A percentile compares a stretch with the other conserved stretches of the same genome.
These are phyloP conservation scores for Limnomonas spitsbergensis DNA, from an alignment of 139 green algal species.

Conservation along the genomic window DNA sequence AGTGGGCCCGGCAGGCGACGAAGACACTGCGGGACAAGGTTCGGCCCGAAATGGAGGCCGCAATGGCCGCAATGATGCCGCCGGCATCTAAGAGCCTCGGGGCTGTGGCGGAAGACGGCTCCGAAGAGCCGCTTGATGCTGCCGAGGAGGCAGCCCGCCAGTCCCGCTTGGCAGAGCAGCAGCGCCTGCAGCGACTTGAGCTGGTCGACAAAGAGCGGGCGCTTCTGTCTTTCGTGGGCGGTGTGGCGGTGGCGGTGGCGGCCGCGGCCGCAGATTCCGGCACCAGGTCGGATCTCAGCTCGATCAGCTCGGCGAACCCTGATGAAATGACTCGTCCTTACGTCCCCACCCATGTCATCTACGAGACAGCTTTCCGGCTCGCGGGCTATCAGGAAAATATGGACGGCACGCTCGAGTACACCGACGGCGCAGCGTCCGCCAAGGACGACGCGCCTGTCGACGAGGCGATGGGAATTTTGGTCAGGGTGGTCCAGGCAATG, in stretches of 20 bases:
- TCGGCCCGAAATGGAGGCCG: background rate
- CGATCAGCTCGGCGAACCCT: background rate
- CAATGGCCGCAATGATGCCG: background rate
- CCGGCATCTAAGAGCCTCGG: background rate
- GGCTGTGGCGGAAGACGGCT: background rate
- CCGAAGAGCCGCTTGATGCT: background rate
- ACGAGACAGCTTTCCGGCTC: background rate
- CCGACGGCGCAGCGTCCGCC: background rate
- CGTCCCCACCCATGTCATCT: background rate
- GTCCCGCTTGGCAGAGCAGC: background rate
- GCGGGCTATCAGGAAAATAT: background rate
- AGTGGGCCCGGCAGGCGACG: background rate
- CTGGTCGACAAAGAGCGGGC: background rate
- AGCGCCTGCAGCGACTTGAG: background rate
- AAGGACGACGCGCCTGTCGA: background rate
- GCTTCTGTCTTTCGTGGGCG: background rate
- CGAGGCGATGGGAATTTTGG: background rate
- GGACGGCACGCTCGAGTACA: background rate
- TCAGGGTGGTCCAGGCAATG: background rate
- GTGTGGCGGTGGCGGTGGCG: background rate
- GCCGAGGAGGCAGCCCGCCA: background rate
- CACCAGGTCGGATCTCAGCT: background rate
- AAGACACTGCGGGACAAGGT: background rate
- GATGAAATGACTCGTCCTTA: background rate
- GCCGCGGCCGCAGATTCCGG: background rate